Evolutionary conservation across 306 rosid genomes (phyloP), one percentile per base, ranked within the genome.

Genomic region (Dalbergia cultrata): DNA sequence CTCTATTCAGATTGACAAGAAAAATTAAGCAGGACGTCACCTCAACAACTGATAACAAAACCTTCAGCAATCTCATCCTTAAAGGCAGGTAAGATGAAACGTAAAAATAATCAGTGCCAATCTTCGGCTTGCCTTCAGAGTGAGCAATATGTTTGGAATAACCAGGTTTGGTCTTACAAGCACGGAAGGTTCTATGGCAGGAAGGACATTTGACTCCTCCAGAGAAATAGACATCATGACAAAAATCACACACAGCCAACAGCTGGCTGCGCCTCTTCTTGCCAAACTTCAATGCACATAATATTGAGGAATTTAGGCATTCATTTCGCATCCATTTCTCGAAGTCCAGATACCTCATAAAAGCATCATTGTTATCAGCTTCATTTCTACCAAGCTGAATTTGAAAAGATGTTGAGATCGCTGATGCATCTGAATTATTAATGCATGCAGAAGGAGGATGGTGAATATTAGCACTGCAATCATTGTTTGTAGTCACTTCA

Each of bases 321-420:
- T 92, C 92, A 77, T 80, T 88, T 87, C 73, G 87, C 88, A 88
- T 86, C 97, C 97, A 92, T 68, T 85, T 86, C 74, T 90, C 92
- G n/a, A 89, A 89, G 77, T 92, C 97, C 74, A 60, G 83, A 58
- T 92, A 89, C 82, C 95, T 89, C 85, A 85, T 82, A 16, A 85
- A 77, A 64, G 90, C 85, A 81, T 86, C 84, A 49, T 57, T 82
- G 80, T 80, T 85, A 37, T 89, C 92, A 57, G 75, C 35, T 80
- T 86, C 82, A 80, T 77, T 85, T 82, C 61, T 79, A 64, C 93
- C 95, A 34, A 88, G 85, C 83, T 92, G 93, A 82, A 89, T 80
- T 41, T 43, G 78, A 81, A 89, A 89, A 69, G 93, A 87, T 74
- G 93, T 77, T 33, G 93, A 90, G 60, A 87, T 78, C 83, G 85